These are phyloP conservation scores for Cercospora sp. DNA, from an alignment of 2,329 filamentous ascomycete genomes.

Conservation along the genomic window DNA sequence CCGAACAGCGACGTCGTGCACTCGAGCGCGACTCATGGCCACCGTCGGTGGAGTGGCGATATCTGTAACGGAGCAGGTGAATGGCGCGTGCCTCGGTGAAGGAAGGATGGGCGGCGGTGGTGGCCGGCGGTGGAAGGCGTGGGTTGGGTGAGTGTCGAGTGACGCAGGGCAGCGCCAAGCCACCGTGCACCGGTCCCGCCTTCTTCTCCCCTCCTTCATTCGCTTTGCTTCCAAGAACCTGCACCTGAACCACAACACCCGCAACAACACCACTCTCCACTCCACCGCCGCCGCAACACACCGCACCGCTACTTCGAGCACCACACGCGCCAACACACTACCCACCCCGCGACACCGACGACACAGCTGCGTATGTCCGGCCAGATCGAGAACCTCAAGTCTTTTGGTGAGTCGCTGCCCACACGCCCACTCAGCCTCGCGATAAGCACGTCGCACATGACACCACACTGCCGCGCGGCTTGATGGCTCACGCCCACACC, in stretches of 20 bases:
- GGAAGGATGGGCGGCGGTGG: neutral
- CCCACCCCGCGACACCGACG: slow-evolving; percentile 10
- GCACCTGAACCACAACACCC: slow-evolving; percentile 4
- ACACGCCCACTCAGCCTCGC: slow-evolving; percentile 19
- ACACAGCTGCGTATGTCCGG: slow-evolving; percentile 28
- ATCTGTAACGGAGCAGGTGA: neutral
- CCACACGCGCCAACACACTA: neutral
- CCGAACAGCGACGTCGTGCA: neutral
- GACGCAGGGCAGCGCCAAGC: neutral
- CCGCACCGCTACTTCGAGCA: slow-evolving; percentile 9
- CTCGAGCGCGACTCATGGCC: neutral
- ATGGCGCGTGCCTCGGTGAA: neutral
- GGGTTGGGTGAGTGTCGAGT: neutral
- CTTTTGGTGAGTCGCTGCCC: slow-evolving; percentile 26
- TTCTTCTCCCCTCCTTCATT: slow-evolving; percentile 4
- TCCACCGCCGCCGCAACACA: slow-evolving; percentile 11
- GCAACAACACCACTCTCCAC: slow-evolving; percentile 12
- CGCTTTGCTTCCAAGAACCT: neutral
- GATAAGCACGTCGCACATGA: slow-evolving; percentile 23
- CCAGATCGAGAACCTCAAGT: slow-evolving; percentile 32
- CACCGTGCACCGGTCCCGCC: neutral
- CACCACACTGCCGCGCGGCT: neutral
- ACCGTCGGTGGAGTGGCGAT: neutral
- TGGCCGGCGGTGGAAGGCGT: neutral
- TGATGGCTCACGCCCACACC: neutral